phyloP scores from a whole-genome alignment of 306 rosid genomes.

The Ziziphus jujuba region DNA sequence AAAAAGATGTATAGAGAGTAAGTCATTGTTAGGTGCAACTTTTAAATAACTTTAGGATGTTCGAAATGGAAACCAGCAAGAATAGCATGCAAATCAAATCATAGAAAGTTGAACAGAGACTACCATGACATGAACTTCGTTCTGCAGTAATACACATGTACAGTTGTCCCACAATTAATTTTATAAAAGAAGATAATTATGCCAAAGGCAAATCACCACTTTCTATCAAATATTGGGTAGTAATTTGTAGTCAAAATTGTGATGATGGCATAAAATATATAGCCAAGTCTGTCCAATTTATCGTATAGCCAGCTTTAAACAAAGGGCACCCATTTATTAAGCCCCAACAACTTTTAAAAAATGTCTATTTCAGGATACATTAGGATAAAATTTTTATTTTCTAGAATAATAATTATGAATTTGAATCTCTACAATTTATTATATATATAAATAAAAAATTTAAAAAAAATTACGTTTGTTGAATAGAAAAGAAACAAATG shows the following conservation, averaged over 20 bases:
- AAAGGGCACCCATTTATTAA: too few species aligned
- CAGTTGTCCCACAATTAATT: conserved; percentile 33
- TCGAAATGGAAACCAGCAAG: conserved; percentile 35
- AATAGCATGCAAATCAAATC: conserved; percentile 24
- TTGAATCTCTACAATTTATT: too few species aligned
- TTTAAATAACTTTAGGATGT: neutral
- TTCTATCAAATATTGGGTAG: conserved; percentile 16
- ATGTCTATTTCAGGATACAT: too few species aligned
- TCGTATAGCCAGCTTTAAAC: neutral
- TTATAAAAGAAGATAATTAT: conserved; percentile 25
- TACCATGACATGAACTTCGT: conserved; percentile 8
- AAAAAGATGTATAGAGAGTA: neutral
- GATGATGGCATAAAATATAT: conserved; percentile 23
- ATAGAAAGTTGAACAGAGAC: conserved; percentile 18
- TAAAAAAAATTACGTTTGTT: too few species aligned
- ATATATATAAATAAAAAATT: too few species aligned
- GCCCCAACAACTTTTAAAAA: too few species aligned
- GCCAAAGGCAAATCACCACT: neutral
- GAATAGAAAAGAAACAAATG: too few species aligned
- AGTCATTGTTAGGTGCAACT: conserved; percentile 10
- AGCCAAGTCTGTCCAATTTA: conserved; percentile 11
- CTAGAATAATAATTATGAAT: too few species aligned
- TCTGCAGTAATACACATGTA: neutral
- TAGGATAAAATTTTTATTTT: too few species aligned
- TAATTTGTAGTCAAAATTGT: conserved; percentile 16